Evolutionary conservation across 768 basidiomycete genomes (phyloP), one percentile per base, ranked within the genome.

Genomic region (Leccinum olivaceopallidum): DNA sequence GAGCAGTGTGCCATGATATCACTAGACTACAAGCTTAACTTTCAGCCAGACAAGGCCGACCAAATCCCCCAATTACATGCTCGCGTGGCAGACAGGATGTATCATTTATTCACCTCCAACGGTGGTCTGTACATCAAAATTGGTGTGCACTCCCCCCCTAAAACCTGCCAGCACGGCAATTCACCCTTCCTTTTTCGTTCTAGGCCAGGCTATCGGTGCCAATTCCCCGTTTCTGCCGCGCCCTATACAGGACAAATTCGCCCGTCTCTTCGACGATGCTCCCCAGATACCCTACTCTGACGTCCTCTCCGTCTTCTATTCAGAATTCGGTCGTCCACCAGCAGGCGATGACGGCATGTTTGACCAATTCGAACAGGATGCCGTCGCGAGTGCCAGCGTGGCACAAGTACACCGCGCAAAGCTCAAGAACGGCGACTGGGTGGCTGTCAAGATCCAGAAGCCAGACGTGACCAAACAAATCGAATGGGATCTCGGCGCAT

Each of bases 391-490:
- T 62, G 95, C 95, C 3, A 93, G 90, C 65, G 89, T 98, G 59
- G 95, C 95, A 0, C 95, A 97, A 71, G 95, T 97, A 0, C 95
- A 97, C 69, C 81, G 82, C 49, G 95, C 95, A 6, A 78, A 74
- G n/a, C 69, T 88, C 47, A 80, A 77, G 64, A 71, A 60, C 24
- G 76, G 73, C 34, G 77, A 82, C 37, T 89, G 89, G 84, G 95
- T 98, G 2, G 95, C 95, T 0, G 95, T 98, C 62, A 98, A 98
- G 77, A 80, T 92, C 22, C 94, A 97, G 77, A 96, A 95, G 68
- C 94, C 93, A 2, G 89, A 87, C 34, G 91, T 97, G 8, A 81
- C 81, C 54, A 91, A 84, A 65, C 95, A 97, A 76, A 88, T 90
- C 77, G 86, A 91, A 63, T 93, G 88, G 85, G 92, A 94, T 69